Conservation (phyloP, 768 basidiomycete species). For the Naematelia aurantialba region DNA sequence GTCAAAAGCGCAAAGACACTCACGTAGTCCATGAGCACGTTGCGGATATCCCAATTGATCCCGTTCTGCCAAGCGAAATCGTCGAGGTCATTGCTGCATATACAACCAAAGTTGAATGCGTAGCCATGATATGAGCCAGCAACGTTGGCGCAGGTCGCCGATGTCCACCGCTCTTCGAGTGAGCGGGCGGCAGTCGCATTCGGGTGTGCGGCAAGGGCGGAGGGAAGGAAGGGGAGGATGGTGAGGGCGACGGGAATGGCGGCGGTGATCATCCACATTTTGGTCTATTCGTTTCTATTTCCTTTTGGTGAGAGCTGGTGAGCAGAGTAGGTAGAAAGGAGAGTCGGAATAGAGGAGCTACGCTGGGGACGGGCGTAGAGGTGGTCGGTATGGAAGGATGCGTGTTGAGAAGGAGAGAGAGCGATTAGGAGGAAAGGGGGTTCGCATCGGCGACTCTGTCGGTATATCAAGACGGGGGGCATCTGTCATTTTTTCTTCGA, state of each 20-base stretch:
- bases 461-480: too few relatives aligned
- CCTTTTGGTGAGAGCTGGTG: neutral
- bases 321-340: neutral
- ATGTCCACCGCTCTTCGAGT: constrained; percentile 1
- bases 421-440: too few relatives aligned
- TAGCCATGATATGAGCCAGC: constrained; percentile 18
- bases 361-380: neutral
- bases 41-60: constrained; percentile 16
- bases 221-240: constrained; percentile 1
- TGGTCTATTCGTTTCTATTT: neutral
- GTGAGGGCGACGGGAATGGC: constrained; percentile 9
- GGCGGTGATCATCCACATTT: constrained; percentile 5
- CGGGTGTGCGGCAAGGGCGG: constrained; percentile 5
- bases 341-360: neutral
- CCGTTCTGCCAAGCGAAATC: constrained; percentile 32
- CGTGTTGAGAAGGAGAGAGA: neutral
- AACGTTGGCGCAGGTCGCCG: constrained; percentile 28
- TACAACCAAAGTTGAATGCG: constrained; percentile 41
- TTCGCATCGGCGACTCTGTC: too few relatives aligned
- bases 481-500: too few relatives aligned
- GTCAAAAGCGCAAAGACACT: neutral
- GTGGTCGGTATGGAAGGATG: neutral
- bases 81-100: constrained; percentile 37
- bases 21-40: constrained; percentile 26
- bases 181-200: constrained; percentile 8